Base-by-base conservation (phyloP, 1,284 basidiomycete genomes). In the Clitocybe nebularis region DNA sequence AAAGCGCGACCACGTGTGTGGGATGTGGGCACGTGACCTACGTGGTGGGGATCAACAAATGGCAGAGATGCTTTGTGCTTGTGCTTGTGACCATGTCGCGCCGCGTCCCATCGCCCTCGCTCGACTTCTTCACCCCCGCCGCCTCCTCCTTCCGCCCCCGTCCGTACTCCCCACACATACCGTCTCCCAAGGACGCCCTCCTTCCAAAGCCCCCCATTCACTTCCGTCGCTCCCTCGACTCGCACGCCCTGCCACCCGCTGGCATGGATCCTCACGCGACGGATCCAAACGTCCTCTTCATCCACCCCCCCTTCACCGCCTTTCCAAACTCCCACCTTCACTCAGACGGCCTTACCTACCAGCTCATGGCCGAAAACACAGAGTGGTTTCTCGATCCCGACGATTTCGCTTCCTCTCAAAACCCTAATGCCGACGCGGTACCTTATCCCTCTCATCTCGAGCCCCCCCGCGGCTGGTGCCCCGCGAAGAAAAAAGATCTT, bases 391-490 rank as follows among this genome's bases (percentile, higher is more conserved):
- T 89, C 46, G 77, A 82, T 55, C 56, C 81, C 8, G 59, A 62
- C 32, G 85, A 89, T 58, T 89, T 84, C 50, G 62, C 74, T 38
- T 72, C 70, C 17, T 63, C 70, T 22, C 61, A 66, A 43, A 71
- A 72, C 36, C 58, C 59, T 25, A 77, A 75, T 51, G 57, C 71
- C 3, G 60, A 67, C 33, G 75, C 75, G 8, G 72, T 85, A 11
- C 62, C 75, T 13, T 89, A 89, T 55, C 86, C 87, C 8, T 66
- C 81, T 26, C 71, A 77, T 55, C 75, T 89, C 5, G 85, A 89
- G 57, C 85, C 85, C 16, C 85, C 86, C 17, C 69, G 86, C 45
- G 85, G 85, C 24, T 89, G 85, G 85, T 86, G 83, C 54, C 85
- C 85, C 14, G 73, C 81, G 7, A 84, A 81, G 64, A 87, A 86